Percentiles rank a stretch among this genome's conserved stretches.
Conservation (phyloP, 2,329 filamentous ascomycete genomes). For the Clarireedia monteithiana region DNA sequence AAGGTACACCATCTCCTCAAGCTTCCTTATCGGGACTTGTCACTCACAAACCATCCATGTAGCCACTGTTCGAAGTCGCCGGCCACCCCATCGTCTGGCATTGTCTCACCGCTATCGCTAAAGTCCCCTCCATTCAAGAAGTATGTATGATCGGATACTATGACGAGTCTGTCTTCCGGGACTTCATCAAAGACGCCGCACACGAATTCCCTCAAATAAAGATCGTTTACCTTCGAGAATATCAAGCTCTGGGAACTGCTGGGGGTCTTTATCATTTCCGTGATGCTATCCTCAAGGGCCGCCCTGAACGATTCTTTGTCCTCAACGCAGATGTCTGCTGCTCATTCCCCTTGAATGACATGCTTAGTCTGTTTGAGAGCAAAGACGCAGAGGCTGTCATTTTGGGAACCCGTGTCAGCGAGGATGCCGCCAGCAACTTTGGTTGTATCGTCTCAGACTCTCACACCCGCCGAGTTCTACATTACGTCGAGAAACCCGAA, state of each 20-base stretch:
- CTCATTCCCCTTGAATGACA: constrained; percentile 91
- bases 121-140: constrained; percentile 87
- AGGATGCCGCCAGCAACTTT: constrained; percentile 91
- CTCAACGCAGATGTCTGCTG: constrained; percentile 98
- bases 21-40: not conserved
- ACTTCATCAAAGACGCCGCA: constrained; percentile 90
- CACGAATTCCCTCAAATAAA: constrained; percentile 79
- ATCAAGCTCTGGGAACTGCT: constrained; percentile 90
- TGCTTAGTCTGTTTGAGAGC: constrained; percentile 90
- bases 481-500: constrained; percentile 99
- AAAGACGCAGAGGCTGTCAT: constrained; percentile 96
- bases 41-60: constrained; percentile 9
- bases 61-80: constrained; percentile 97
- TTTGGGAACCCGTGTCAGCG: constrained; percentile 81
- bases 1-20: constrained; percentile 53
- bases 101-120: constrained; percentile 85
- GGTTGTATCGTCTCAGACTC: constrained; percentile 94
- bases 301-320: constrained; percentile 91
- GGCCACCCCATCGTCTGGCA: constrained; percentile 98
- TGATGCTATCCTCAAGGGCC: constrained; percentile 94
- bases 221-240: constrained; percentile 95
- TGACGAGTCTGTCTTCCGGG: constrained; percentile 91
- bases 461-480: constrained; percentile 89
- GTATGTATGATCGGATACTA: constrained; percentile 99
- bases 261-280: constrained; percentile 98